These are phyloP conservation scores for Camelina hispida DNA, from an alignment of 345 rosid genomes.

Conservation along the genomic window DNA sequence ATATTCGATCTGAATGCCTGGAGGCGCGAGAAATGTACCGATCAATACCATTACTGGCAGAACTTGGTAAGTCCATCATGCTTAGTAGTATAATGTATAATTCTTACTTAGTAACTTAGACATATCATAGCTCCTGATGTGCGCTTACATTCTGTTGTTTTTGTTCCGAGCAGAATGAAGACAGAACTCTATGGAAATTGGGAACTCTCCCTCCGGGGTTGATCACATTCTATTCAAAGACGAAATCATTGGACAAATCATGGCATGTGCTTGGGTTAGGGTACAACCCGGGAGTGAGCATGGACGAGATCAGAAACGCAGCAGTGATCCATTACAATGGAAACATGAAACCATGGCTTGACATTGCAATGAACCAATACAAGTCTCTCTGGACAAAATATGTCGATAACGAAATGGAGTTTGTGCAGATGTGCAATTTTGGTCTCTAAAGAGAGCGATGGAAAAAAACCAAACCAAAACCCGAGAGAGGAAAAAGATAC, in stretches of 20 bases:
- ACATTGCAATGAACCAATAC: slow-evolving; percentile 87
- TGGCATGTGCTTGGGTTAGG: slow-evolving; percentile 98
- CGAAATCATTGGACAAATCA: slow-evolving; percentile 84
- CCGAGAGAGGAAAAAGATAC: slow-evolving; percentile 5
- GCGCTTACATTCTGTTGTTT: slow-evolving; percentile 12
- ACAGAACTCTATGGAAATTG: slow-evolving; percentile 67
- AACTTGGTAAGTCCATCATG: slow-evolving; percentile 53
- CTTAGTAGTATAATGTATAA: not conserved
- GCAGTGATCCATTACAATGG: slow-evolving; percentile 95
- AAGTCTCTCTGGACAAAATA: slow-evolving; percentile 90
- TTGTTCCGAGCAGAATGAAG: slow-evolving; percentile 61
- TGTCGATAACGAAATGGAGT: slow-evolving; percentile 80
- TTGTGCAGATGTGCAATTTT: slow-evolving; percentile 81
- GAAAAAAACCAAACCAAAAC: slow-evolving; percentile 1
- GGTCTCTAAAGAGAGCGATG: slow-evolving; percentile 60
- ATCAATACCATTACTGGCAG: slow-evolving; percentile 70
- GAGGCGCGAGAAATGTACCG: slow-evolving; percentile 69
- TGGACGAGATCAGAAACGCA: slow-evolving; percentile 81
- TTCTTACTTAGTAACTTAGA: not conserved
- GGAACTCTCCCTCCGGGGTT: slow-evolving; percentile 86
- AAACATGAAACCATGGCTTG: slow-evolving; percentile 98
- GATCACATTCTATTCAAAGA: slow-evolving; percentile 81
- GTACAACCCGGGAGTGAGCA: slow-evolving; percentile 82
- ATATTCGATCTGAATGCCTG: slow-evolving; percentile 90
- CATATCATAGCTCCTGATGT: not conserved